phyloP scores from a whole-genome alignment of 2,329 filamentous ascomycete species.

The Hypoxylon sp. region DNA sequence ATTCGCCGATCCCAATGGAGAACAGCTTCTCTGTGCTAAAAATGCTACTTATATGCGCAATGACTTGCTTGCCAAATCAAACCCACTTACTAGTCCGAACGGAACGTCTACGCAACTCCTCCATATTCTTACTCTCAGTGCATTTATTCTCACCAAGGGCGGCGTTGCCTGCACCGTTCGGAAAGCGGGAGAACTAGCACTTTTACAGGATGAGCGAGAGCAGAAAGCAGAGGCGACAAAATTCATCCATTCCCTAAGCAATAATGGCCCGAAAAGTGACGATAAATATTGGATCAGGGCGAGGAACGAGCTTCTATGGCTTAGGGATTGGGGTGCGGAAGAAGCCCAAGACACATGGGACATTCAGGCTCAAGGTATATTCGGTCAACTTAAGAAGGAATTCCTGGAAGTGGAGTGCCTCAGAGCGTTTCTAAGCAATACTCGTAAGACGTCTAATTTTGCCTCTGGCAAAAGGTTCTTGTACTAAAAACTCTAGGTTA shows the following conservation, averaged over 20 bases:
- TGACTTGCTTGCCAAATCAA: constrained; percentile 68
- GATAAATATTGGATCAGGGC: constrained; percentile 72
- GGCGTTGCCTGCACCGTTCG: constrained; percentile 65
- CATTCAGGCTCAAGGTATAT: constrained; percentile 60
- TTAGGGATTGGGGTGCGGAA: constrained; percentile 76
- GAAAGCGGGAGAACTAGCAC: constrained; percentile 70
- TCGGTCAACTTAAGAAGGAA: constrained; percentile 69
- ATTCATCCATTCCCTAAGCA: constrained; percentile 66
- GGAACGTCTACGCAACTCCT: constrained; percentile 68
- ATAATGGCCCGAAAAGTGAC: constrained; percentile 66
- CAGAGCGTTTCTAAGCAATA: constrained; percentile 72
- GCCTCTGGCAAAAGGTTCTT: not conserved
- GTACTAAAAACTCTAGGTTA: constrained; percentile 62
- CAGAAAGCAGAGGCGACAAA: constrained; percentile 70
- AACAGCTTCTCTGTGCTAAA: constrained; percentile 53
- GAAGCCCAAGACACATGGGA: constrained; percentile 50
- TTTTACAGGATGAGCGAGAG: constrained; percentile 72
- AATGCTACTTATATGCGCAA: constrained; percentile 61
- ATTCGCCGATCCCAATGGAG: constrained; percentile 49
- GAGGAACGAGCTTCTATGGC: constrained; percentile 76
- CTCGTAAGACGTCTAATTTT: constrained; percentile 61
- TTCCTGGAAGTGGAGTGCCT: constrained; percentile 78
- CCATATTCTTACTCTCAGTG: constrained; percentile 72
- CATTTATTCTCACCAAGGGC: constrained; percentile 65
- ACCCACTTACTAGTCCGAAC: constrained; percentile 73